Percentiles rank a stretch among this genome's conserved stretches.
Evolutionary conservation across 139 green algal genomes (phyloP).

Genomic region (Chlorella vulgaris): DNA sequence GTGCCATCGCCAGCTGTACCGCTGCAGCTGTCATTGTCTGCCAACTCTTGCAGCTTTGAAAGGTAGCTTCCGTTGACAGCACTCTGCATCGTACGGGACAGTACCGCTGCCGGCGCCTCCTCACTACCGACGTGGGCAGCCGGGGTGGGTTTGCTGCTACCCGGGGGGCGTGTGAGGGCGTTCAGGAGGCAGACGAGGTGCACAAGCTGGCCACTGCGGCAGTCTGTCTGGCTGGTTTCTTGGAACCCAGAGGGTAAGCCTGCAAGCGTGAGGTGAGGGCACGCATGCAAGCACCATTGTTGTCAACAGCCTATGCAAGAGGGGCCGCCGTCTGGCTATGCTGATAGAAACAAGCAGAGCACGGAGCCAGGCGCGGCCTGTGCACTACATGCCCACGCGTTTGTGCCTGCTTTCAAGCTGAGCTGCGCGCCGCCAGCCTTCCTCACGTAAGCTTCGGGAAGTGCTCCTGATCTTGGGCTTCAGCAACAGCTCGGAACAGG

Average conservation of each 20-base stretch:
- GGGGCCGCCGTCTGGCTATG: no score
- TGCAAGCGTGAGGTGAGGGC: background rate
- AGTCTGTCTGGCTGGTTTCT: constrained; percentile 20
- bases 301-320: no score
- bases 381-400: no score
- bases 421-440: no score
- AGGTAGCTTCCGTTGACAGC: constrained; percentile 5
- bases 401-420: no score
- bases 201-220: background rate
- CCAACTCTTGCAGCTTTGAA: constrained; percentile 14
- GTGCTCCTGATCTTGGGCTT: constrained; percentile 18
- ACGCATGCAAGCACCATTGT: background rate
- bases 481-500: constrained; percentile 26
- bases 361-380: no score
- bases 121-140: background rate
- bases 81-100: background rate
- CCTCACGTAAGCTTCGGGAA: constrained; percentile 1
- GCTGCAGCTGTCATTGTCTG: constrained; percentile 17
- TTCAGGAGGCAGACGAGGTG: background rate
- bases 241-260: constrained; percentile 8
- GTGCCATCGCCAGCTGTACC: constrained; percentile 2
- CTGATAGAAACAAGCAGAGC: no score
- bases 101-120: constrained; percentile 10
- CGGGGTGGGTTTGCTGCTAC: no score
- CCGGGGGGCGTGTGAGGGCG: background rate